These are phyloP conservation scores for Pholiota microspora DNA, from an alignment of 768 basidiomycete species.

Conservation along the genomic window DNA sequence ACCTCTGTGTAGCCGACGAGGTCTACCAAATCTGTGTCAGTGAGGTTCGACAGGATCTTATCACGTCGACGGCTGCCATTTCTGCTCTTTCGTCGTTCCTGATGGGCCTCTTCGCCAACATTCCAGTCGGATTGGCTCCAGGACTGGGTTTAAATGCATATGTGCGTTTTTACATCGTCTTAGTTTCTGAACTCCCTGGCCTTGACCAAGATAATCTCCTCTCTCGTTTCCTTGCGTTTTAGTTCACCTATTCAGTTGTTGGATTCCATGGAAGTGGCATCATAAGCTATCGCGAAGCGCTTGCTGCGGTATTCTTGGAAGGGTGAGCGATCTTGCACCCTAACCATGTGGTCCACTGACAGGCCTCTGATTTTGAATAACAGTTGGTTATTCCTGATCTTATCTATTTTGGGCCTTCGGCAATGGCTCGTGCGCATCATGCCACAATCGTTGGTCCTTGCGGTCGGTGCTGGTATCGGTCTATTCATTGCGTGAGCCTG, in stretches of 20 bases:
- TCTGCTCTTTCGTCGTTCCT: constrained; percentile 72
- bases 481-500: constrained; percentile 75
- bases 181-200: background rate
- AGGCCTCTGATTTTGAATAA: background rate
- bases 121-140: constrained; percentile 89
- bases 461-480: constrained; percentile 86
- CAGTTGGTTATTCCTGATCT: constrained; percentile 79
- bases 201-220: background rate
- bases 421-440: constrained; percentile 90
- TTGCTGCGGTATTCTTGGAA: constrained; percentile 85
- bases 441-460: constrained; percentile 82
- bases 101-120: constrained; percentile 82
- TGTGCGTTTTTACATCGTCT: constrained; percentile 37
- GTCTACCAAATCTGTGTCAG: constrained; percentile 56
- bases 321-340: constrained; percentile 48
- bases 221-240: background rate
- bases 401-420: constrained; percentile 80
- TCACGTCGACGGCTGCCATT: constrained; percentile 79
- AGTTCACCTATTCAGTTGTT: constrained; percentile 89
- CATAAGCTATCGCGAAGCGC: constrained; percentile 75
- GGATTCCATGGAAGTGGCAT: constrained; percentile 77
- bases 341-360: background rate
- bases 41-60: constrained; percentile 71
- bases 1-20: constrained; percentile 52
- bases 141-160: constrained; percentile 84